phyloP scores from a whole-genome alignment of 2,329 filamentous ascomycete species.

The Botrytis fragariae region DNA sequence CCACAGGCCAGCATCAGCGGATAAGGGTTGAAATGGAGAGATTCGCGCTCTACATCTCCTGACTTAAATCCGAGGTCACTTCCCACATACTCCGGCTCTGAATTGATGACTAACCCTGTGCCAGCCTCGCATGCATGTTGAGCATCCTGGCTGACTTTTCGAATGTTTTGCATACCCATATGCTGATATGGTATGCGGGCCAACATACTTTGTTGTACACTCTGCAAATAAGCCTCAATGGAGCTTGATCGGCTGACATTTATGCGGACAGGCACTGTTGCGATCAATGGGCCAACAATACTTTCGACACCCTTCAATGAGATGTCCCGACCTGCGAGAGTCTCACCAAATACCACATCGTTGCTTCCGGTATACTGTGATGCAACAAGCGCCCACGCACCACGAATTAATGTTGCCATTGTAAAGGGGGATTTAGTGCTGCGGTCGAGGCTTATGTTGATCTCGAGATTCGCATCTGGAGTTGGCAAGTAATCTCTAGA shows the following conservation, averaged over 20 bases:
- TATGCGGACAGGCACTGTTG: constrained; percentile 40
- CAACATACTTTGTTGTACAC: constrained; percentile 47
- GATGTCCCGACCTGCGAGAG: constrained; percentile 44
- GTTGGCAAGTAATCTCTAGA: constrained; percentile 46
- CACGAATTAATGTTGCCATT: constrained; percentile 31
- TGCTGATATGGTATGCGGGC: constrained; percentile 44
- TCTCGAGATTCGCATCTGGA: constrained; percentile 46
- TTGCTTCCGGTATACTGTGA: constrained; percentile 41
- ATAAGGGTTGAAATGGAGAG: constrained; percentile 47
- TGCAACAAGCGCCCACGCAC: constrained; percentile 44
- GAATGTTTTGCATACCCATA: constrained; percentile 33
- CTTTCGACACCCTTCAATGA: constrained; percentile 42
- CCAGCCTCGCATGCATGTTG: constrained; percentile 39
- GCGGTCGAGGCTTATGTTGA: constrained; percentile 35
- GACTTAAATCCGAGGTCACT: constrained; percentile 22
- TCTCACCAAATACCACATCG: constrained; percentile 46
- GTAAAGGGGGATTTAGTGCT: constrained; percentile 24
- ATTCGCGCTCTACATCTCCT: constrained; percentile 38
- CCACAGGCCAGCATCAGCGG: constrained; percentile 49
- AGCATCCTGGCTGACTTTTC: constrained; percentile 33
- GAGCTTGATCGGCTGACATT: constrained; percentile 39
- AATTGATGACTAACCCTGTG: constrained; percentile 10
- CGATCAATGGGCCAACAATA: constrained; percentile 46
- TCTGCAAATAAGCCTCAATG: constrained; percentile 43
- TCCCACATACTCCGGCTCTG: constrained; percentile 2